Conservation (phyloP, 441 rosid species). For the Corymbia citriodora region DNA sequence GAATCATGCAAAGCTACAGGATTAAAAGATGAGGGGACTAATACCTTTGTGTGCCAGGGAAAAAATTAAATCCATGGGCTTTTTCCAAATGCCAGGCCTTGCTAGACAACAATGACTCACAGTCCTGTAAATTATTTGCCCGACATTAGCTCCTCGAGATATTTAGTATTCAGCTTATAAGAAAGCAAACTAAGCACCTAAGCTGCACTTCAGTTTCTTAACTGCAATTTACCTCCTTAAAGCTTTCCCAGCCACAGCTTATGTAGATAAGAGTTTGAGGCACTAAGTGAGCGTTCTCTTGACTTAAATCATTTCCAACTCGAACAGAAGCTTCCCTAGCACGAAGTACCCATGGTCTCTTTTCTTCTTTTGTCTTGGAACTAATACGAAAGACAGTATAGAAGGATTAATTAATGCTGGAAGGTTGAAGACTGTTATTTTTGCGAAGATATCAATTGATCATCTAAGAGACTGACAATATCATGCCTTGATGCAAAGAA, state of each 20-base stretch:
- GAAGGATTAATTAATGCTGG: background rate
- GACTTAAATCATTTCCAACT: conserved; percentile 40
- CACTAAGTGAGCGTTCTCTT: conserved; percentile 35
- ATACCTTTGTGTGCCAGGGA: conserved; percentile 92
- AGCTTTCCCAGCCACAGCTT: conserved; percentile 98
- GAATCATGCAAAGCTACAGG: background rate
- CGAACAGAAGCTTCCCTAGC: conserved; percentile 70
- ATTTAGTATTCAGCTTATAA: background rate
- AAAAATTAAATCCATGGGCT: conserved; percentile 91
- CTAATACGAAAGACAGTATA: conserved; percentile 28
- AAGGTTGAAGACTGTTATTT: background rate
- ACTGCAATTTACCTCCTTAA: conserved; percentile 59
- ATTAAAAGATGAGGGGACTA: background rate
- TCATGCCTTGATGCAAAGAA: conserved; percentile 5
- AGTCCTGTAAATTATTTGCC: conserved; percentile 44
- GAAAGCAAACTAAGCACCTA: background rate
- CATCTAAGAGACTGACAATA: background rate
- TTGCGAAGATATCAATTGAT: background rate
- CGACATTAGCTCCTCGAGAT: conserved; percentile 2
- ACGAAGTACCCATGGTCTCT: conserved; percentile 95
- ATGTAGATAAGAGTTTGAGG: conserved; percentile 89
- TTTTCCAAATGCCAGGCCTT: conserved; percentile 74
- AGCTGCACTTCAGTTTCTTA: conserved; percentile 1
- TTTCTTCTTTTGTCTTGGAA: conserved; percentile 56
- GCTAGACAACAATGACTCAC: conserved; percentile 62